Evolutionary conservation across 305 asterid genomes (phyloP).

Genomic region (Fraxinus velutina): DNA sequence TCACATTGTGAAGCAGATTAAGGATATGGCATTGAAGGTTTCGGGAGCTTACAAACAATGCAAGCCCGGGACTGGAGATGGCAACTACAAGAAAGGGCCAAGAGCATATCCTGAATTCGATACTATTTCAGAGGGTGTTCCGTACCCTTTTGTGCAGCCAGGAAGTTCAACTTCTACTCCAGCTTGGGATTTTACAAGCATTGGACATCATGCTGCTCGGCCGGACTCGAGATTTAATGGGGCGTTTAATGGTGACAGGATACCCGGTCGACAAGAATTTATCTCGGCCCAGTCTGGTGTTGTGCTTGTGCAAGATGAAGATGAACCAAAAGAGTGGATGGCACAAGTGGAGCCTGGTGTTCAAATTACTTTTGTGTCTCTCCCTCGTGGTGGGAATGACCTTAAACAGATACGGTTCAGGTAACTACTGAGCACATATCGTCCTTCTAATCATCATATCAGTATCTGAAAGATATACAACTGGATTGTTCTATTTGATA

Average conservation of each 20-base stretch:
- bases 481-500: neutral
- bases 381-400: constrained; percentile 85
- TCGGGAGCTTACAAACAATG: constrained; percentile 63
- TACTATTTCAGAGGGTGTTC: constrained; percentile 61
- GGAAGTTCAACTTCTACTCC: constrained; percentile 83
- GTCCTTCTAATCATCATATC: neutral
- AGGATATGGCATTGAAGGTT: constrained; percentile 83
- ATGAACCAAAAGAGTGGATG: constrained; percentile 72
- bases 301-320: constrained; percentile 59
- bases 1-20: constrained; percentile 48
- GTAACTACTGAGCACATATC: constrained; percentile 28
- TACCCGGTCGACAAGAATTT: constrained; percentile 41
- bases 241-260: constrained; percentile 43
- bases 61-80: constrained; percentile 47
- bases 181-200: constrained; percentile 73
- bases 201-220: constrained; percentile 32
- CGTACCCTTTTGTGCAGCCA: constrained; percentile 48
- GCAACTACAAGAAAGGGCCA: constrained; percentile 53
- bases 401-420: constrained; percentile 95
- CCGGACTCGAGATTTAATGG: constrained; percentile 44
- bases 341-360: constrained; percentile 99
- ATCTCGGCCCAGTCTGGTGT: constrained; percentile 49
- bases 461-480: neutral
- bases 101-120: constrained; percentile 64
- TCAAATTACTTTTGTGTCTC: constrained; percentile 83